Percentiles rank a stretch among this genome's conserved stretches.
These are phyloP conservation scores for Alternaria sp. DNA, from an alignment of 2,329 filamentous ascomycete genomes.

Conservation along the genomic window DNA sequence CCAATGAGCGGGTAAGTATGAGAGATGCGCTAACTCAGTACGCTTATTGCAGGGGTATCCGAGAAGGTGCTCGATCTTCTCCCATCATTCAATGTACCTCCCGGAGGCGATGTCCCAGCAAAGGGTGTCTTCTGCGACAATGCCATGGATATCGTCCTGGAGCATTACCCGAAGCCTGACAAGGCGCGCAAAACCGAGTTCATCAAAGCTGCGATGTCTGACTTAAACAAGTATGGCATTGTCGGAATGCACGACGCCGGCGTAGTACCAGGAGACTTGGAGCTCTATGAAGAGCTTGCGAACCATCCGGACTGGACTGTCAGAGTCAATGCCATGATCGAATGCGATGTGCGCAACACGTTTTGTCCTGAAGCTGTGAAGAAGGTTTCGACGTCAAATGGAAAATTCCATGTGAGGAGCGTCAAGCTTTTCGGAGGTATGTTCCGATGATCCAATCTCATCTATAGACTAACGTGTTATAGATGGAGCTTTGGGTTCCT, in stretches of 20 bases:
- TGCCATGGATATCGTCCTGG: conserved; percentile 70
- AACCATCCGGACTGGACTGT: conserved; percentile 65
- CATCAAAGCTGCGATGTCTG: conserved; percentile 67
- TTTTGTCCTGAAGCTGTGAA: conserved; percentile 66
- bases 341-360: conserved; percentile 70
- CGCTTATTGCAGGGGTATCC: conserved; percentile 60
- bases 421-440: conserved; percentile 75
- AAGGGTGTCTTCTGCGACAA: conserved; percentile 78
- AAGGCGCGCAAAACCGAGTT: conserved; percentile 63
- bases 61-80: conserved; percentile 69
- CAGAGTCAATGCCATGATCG: conserved; percentile 73
- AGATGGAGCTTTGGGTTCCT: conserved; percentile 76
- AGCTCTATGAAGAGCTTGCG: conserved; percentile 64
- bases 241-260: conserved; percentile 77
- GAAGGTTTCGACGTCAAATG: conserved; percentile 57
- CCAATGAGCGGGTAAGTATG: not conserved
- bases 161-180: conserved; percentile 66
- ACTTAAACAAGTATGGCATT: conserved; percentile 70
- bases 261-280: conserved; percentile 63
- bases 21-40: not conserved
- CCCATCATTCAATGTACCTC: conserved; percentile 63
- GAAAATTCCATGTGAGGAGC: conserved; percentile 66
- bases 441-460: conserved; percentile 16
- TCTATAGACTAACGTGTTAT: conserved; percentile 22
- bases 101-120: conserved; percentile 73